Conservation (phyloP, 768 basidiomycete genomes). For the Tulasnella sp. region DNA sequence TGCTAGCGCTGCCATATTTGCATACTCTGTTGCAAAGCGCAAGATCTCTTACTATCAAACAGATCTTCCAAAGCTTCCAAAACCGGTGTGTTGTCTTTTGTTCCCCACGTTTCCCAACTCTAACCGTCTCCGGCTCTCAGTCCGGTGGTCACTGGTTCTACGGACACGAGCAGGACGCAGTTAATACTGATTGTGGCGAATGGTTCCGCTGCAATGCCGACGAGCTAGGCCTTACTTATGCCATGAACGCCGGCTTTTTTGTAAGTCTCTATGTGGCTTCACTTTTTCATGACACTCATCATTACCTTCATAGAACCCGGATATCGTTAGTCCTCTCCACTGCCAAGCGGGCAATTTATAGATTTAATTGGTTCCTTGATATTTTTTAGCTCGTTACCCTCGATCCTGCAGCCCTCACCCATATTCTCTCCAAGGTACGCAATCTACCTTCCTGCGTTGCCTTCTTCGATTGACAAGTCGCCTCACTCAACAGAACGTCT, state of each 20-base stretch:
- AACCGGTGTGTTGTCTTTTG: too few relatives aligned
- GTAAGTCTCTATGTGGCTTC: not conserved
- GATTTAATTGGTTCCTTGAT: not conserved
- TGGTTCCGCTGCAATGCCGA: slow-evolving; percentile 16
- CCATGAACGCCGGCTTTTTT: slow-evolving; percentile 12
- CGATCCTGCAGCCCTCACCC: slow-evolving; percentile 20
- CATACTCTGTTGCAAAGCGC: too few relatives aligned
- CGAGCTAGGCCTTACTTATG: not conserved
- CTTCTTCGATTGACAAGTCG: slow-evolving; percentile 18
- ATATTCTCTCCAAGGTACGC: slow-evolving; percentile 16
- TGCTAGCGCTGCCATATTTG: not conserved
- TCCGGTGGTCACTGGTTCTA: slow-evolving; percentile 18
- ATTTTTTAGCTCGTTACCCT: slow-evolving; percentile 18
- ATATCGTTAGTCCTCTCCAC: not conserved
- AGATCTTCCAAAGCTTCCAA: too few relatives aligned
- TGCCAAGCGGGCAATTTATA: not conserved
- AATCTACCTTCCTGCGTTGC: slow-evolving; percentile 13
- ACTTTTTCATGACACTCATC: not conserved
- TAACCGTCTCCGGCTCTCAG: not conserved
- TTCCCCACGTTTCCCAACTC: too few relatives aligned
- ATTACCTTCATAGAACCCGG: not conserved
- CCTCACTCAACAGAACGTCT: not conserved
- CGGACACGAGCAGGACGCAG: slow-evolving; percentile 19
- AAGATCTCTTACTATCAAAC: too few relatives aligned
- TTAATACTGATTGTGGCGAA: slow-evolving; percentile 14